Evolutionary conservation across 225 moss, liverwort and hornwort species (phyloP).

Genomic region (Physcomitrellopsis africana): DNA sequence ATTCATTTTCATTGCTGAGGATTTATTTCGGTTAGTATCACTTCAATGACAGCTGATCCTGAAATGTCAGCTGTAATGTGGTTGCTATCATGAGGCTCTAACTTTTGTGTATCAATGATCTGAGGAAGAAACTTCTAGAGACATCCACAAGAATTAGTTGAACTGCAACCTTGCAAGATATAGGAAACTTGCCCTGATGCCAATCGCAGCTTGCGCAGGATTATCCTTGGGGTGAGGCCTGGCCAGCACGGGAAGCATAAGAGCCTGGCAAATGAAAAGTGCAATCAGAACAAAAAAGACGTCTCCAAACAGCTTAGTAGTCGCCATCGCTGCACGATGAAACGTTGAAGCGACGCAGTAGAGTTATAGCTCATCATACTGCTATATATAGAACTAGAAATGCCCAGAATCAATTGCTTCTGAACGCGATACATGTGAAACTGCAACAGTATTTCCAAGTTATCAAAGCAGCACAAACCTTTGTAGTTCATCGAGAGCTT

Average conservation of each 20-base stretch:
- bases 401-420: not conserved
- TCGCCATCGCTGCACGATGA: not conserved
- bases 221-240: not conserved
- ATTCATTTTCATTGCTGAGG: no score
- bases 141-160: not conserved
- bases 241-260: not conserved
- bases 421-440: not conserved
- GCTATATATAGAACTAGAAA: slow-evolving; percentile 6
- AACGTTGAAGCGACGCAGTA: not conserved
- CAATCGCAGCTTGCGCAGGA: not conserved
- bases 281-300: not conserved
- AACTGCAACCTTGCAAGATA: not conserved
- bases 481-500: not conserved
- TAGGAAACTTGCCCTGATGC: not conserved
- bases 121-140: not conserved
- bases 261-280: not conserved
- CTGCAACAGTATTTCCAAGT: not conserved
- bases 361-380: not conserved
- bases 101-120: not conserved
- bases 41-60: no score
- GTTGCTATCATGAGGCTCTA: not conserved
- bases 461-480: not conserved
- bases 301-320: not conserved
- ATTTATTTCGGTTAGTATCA: no score
- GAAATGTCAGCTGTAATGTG: not conserved